These are phyloP conservation scores for Teunomyces kruisii DNA, from an alignment of 805 yeast species.

Conservation along the genomic window DNA sequence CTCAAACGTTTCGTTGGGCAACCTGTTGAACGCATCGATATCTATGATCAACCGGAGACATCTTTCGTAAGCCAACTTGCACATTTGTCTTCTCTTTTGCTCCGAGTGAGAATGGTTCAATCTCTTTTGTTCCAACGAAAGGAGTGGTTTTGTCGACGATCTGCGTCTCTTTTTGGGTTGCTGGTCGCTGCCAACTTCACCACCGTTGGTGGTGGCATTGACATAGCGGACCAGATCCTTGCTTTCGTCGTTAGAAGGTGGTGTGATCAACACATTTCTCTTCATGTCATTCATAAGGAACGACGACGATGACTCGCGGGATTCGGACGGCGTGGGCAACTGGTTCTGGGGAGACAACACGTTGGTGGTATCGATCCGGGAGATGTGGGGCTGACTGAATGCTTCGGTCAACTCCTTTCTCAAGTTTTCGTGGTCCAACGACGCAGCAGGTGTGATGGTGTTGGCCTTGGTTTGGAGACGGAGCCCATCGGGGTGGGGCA, in stretches of 20 bases:
- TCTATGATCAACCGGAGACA: slow-evolving; percentile 41
- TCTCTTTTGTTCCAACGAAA: slow-evolving; percentile 40
- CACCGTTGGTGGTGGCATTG: background rate
- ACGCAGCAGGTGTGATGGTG: background rate
- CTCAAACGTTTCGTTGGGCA: slow-evolving; percentile 17
- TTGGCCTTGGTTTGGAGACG: slow-evolving; percentile 6
- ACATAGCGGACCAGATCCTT: background rate
- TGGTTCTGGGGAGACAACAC: slow-evolving; percentile 14
- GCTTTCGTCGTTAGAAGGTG: slow-evolving; percentile 6
- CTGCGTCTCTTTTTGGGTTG: slow-evolving; percentile 23
- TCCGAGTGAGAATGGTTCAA: slow-evolving; percentile 43
- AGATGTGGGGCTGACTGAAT: slow-evolving; percentile 27
- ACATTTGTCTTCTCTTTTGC: slow-evolving; percentile 43
- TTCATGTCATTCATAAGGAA: slow-evolving; percentile 6
- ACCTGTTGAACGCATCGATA: slow-evolving; percentile 29
- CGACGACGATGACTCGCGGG: slow-evolving; percentile 21
- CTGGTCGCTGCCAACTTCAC: background rate
- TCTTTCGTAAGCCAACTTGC: slow-evolving; percentile 45
- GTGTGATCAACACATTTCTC: slow-evolving; percentile 7
- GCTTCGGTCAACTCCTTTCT: slow-evolving; percentile 33
- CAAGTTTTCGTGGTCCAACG: slow-evolving; percentile 12
- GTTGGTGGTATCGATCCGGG: slow-evolving; percentile 9
- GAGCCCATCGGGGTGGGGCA: slow-evolving; percentile 7
- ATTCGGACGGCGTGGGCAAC: slow-evolving; percentile 35
- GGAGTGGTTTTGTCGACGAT: slow-evolving; percentile 33